Base-by-base conservation (phyloP, 495 filamentous ascomycete species). In the Talaromyces liani region DNA sequence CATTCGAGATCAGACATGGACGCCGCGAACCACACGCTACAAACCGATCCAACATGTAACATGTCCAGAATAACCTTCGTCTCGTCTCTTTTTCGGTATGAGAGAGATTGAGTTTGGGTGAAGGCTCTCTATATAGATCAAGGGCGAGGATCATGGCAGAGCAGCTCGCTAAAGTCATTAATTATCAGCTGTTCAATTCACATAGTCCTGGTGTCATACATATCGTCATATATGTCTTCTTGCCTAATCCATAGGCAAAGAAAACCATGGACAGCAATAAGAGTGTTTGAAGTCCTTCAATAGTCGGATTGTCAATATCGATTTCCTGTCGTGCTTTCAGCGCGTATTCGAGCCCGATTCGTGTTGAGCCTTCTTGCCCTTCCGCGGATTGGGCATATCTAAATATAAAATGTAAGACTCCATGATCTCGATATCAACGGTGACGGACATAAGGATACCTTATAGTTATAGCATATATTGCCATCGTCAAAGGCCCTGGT, bases 191-290 rank as follows among this genome's bases (percentile, higher is more conserved):
- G 22, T 55, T 24, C 34, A 51, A 24, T 29, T 18, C 45, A 55
- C 12, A 62, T 20, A 49, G 5, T n/a, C 27, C 25, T 33, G 34
- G 16, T 5, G 58, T 70, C 83, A 6, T 85, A 92, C 89, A 82
- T 51, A 95, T 74, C 20, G 90, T 81, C 91, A 95, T 95, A 67
- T 91, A 93, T 1, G 88, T 86, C 71, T 89, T 92, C 76, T 90
- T 93, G 24, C 91, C 88, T 66, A 88, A 84, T n/a, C 91, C 90
- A 25, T 85, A 79, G 18, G 89, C 90, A 56, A 86, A 91, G 68
- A 85, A 90, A 2, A 88, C 85, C 68, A 87, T 86, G 3, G 85
- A 85, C 1, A 95, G 82, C n/a, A 95, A 79, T 56, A 95, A 72
- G 10, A 92, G 79, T 6, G 89, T 79, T 70, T 95, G 91, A 6